Conservation (phyloP, 176 grass and related monocot genomes). For the Coix lacrymajobi region DNA sequence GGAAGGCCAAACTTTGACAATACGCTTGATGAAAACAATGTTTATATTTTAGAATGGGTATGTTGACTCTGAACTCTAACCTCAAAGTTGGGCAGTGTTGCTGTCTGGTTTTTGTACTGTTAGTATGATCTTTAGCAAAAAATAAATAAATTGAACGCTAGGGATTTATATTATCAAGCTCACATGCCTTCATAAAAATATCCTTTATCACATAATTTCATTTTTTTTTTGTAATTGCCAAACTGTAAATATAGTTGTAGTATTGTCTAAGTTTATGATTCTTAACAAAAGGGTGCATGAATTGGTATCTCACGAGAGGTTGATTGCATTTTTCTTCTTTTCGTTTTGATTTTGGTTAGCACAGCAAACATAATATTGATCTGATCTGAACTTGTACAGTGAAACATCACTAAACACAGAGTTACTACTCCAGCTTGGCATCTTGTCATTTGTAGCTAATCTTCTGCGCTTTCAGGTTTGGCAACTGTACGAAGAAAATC, state of each 20-base stretch:
- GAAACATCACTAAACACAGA: not conserved
- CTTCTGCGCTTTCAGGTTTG: constrained; percentile 46
- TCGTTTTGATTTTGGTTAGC: not conserved
- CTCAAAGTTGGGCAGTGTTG: not conserved
- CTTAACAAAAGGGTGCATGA: not conserved
- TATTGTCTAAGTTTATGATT: not conserved
- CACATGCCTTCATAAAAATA: not conserved
- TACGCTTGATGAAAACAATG: constrained; percentile 29
- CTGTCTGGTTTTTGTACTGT: not conserved
- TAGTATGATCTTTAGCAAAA: not conserved
- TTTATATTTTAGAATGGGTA: constrained; percentile 93
- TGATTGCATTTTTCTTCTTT: not conserved
- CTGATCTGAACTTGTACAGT: not conserved
- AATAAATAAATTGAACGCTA: not conserved
- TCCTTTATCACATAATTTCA: constrained; percentile 20
- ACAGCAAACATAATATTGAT: not conserved
- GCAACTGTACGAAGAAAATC: constrained; percentile 54
- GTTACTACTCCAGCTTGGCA: not conserved
- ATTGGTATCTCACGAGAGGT: not conserved
- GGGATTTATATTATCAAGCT: not conserved
- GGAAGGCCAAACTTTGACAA: constrained; percentile 66
- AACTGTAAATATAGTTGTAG: not conserved
- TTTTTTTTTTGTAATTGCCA: not conserved
- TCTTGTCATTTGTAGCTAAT: not conserved
- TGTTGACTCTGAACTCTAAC: not conserved